phyloP scores from a whole-genome alignment of 2,329 filamentous ascomycete species.

The Zasmidium cellare region DNA sequence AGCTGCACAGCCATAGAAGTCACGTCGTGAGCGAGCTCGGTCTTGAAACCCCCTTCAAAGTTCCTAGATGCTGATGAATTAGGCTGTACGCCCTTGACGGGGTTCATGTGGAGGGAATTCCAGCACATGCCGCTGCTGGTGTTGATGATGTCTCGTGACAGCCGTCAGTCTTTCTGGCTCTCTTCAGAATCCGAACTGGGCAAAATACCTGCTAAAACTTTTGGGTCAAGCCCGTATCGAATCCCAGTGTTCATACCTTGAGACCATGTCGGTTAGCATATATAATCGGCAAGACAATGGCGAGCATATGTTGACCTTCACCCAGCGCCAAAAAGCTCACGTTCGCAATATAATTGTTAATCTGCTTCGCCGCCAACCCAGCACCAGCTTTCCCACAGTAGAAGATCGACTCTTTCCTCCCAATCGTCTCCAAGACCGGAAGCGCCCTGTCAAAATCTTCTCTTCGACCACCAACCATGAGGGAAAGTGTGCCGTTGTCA shows the following conservation, averaged over 20 bases:
- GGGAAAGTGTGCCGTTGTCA: conserved; percentile 36
- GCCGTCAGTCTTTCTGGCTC: too few species aligned
- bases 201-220: conserved; percentile 51
- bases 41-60: conserved; percentile 41
- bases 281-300: too few species aligned
- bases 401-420: conserved; percentile 34
- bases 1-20: conserved; percentile 35
- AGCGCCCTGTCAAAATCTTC: conserved; percentile 11
- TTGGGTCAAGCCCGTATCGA: conserved; percentile 54
- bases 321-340: conserved; percentile 55
- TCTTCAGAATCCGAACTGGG: too few species aligned
- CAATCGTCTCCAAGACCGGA: conserved; percentile 18
- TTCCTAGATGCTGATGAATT: conserved; percentile 40
- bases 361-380: conserved; percentile 37
- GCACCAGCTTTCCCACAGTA: conserved; percentile 32
- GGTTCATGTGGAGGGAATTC: conserved; percentile 31
- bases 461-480: conserved; percentile 37
- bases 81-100: conserved; percentile 35
- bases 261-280: too few species aligned
- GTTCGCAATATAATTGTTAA: conserved; percentile 60
- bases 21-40: conserved; percentile 38
- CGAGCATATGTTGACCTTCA: too few species aligned
- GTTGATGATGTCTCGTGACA: too few species aligned
- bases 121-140: conserved; percentile 44
- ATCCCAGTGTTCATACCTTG: conserved; percentile 63